phyloP scores from a whole-genome alignment of 2,329 filamentous ascomycete genomes.

The Aureobasidium leucospermi region DNA sequence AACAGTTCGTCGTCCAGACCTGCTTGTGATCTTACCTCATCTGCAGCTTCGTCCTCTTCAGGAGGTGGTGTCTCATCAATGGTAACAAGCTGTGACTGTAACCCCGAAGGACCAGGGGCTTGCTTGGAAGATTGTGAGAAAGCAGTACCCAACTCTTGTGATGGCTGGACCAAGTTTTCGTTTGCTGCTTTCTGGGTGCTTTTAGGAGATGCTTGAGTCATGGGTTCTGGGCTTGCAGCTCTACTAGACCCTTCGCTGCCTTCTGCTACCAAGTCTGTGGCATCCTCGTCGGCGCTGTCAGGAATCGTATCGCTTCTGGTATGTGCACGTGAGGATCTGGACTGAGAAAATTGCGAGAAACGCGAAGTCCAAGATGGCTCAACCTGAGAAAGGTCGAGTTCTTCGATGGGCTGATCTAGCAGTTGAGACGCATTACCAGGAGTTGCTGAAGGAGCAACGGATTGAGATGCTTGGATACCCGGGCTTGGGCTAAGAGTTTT shows the following conservation, averaged over 20 bases:
- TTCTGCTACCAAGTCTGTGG: background rate
- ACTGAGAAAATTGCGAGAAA: background rate
- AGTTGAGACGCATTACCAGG: background rate
- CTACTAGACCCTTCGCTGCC: background rate
- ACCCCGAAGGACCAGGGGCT: background rate
- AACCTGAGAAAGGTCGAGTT: constrained; percentile 12
- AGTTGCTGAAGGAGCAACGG: background rate
- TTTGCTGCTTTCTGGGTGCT: background rate
- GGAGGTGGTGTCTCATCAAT: background rate
- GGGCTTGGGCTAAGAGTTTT: background rate
- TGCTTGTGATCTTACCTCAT: background rate
- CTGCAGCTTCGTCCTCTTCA: constrained; percentile 15
- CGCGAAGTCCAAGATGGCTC: constrained; percentile 6
- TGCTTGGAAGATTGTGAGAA: background rate
- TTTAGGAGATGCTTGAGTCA: background rate
- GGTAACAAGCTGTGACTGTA: background rate
- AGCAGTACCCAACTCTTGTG: constrained; percentile 5
- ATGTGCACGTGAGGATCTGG: background rate
- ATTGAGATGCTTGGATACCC: background rate
- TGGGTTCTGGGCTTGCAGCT: background rate
- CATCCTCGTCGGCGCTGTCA: constrained; percentile 12
- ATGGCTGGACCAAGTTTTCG: background rate
- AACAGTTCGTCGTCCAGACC: constrained; percentile 6
- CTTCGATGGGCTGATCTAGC: background rate
- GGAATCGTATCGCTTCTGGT: constrained; percentile 14